Conservation (phyloP, 140 eudicot genomes). For the Bidens hawaiensis region DNA sequence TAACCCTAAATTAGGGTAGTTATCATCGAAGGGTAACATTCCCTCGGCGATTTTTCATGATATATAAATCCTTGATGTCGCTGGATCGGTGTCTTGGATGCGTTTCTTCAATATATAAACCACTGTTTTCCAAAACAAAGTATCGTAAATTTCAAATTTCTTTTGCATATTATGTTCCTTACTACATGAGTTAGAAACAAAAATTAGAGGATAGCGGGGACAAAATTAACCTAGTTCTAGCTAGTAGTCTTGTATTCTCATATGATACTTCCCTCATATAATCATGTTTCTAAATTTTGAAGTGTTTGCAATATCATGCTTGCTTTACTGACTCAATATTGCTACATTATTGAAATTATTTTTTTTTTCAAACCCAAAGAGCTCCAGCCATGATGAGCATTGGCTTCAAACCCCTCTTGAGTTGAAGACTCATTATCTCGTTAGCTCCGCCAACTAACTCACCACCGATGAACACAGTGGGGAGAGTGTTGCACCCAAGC, state of each 20-base stretch:
- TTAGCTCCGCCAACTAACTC: constrained; percentile 61
- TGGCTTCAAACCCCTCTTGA: constrained; percentile 40
- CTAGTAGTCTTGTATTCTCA: not conserved
- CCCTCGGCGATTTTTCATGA: too few relatives aligned
- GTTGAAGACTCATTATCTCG: constrained; percentile 63
- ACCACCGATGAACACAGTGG: constrained; percentile 55
- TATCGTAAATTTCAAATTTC: too few relatives aligned
- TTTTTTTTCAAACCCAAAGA: constrained; percentile 34
- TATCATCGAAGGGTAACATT: too few relatives aligned
- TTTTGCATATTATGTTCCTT: too few relatives aligned
- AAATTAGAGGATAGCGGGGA: not conserved
- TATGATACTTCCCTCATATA: not conserved
- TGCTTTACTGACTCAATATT: not conserved
- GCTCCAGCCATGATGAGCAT: constrained; percentile 69
- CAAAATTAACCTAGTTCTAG: not conserved
- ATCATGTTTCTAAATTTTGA: not conserved
- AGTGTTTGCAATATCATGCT: not conserved
- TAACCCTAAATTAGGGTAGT: too few relatives aligned
- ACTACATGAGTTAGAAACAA: not conserved
- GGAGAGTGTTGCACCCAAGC: constrained; percentile 41
- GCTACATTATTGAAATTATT: not conserved
- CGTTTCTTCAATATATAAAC: too few relatives aligned
- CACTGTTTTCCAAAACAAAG: too few relatives aligned
- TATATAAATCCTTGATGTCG: too few relatives aligned
- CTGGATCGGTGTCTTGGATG: too few relatives aligned